Conservation (phyloP, 345 rosid species). For the Gossypium anomalum region DNA sequence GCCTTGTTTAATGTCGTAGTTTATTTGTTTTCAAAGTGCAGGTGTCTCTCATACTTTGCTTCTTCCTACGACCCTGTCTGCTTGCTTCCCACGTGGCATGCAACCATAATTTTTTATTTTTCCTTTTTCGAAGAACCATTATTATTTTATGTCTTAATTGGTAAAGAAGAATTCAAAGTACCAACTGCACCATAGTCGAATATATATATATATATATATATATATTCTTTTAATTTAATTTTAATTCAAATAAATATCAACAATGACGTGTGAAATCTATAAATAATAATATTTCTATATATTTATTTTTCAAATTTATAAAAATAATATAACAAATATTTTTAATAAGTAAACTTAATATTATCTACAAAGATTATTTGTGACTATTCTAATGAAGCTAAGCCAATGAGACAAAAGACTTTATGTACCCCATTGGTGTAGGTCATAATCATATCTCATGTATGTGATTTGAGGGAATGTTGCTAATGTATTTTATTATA, state of each 20-base stretch:
- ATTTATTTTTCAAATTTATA: too few species aligned
- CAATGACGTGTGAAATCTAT: too few species aligned
- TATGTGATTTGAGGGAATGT: neutral
- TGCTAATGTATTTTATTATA: neutral
- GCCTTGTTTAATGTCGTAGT: constrained; percentile 7
- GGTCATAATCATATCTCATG: too few species aligned
- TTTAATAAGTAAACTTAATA: too few species aligned
- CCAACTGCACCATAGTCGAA: neutral
- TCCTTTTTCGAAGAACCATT: neutral
- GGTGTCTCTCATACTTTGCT: constrained; percentile 19
- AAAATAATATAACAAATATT: too few species aligned
- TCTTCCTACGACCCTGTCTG: constrained; percentile 1
- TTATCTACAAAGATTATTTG: too few species aligned
- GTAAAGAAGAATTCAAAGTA: neutral
- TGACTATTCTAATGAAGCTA: too few species aligned
- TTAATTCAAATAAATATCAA: too few species aligned
- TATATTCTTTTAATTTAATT: neutral
- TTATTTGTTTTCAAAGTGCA: neutral
- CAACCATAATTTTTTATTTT: neutral
- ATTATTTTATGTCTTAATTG: neutral
- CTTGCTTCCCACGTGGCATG: constrained; percentile 26
- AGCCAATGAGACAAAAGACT: too few species aligned
- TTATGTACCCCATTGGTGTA: too few species aligned
- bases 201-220: neutral
- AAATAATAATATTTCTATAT: too few species aligned